A percentile compares a stretch with the other conserved stretches of the same genome.
These are phyloP conservation scores for Mucor piriformis DNA, from an alignment of 371 early-diverging fungal species.

Conservation along the genomic window DNA sequence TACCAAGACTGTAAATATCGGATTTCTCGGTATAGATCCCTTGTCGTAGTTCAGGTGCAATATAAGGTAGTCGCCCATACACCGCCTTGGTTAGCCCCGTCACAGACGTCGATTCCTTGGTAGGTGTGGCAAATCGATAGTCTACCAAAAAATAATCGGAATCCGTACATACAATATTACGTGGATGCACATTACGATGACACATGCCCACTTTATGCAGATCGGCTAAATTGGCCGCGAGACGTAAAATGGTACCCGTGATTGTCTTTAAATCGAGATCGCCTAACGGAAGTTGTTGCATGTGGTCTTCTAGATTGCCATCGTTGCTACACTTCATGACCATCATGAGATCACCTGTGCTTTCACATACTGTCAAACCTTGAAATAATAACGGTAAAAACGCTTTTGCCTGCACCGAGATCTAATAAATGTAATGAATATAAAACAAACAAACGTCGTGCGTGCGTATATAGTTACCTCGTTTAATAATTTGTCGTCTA, in stretches of 20 bases:
- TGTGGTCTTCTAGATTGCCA: conserved; percentile 52
- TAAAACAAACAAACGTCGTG: too few relatives aligned
- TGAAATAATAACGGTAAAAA: conserved; percentile 50
- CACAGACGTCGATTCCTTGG: conserved; percentile 44
- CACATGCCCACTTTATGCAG: conserved; percentile 50
- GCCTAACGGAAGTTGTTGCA: conserved; percentile 45
- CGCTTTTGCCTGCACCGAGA: conserved; percentile 49
- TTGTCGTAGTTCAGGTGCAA: conserved; percentile 52
- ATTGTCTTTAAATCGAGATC: conserved; percentile 53
- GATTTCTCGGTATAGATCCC: conserved; percentile 53
- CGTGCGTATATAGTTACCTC: too few relatives aligned
- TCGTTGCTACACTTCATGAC: conserved; percentile 52
- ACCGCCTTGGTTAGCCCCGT: conserved; percentile 49
- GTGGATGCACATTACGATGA: conserved; percentile 51
- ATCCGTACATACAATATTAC: conserved; percentile 51
- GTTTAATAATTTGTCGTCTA: conserved; percentile 50
- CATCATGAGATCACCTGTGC: conserved; percentile 55
- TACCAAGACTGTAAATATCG: conserved; percentile 48
- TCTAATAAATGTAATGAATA: conserved; percentile 22
- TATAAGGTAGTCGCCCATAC: conserved; percentile 50
- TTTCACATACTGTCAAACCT: conserved; percentile 53
- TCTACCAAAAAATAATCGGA: conserved; percentile 53
- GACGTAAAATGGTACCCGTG: conserved; percentile 46
- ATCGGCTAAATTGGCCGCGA: conserved; percentile 44
- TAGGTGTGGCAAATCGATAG: conserved; percentile 51